Conservation (phyloP, 176 grass and related monocot species). For the Phragmites australis region DNA sequence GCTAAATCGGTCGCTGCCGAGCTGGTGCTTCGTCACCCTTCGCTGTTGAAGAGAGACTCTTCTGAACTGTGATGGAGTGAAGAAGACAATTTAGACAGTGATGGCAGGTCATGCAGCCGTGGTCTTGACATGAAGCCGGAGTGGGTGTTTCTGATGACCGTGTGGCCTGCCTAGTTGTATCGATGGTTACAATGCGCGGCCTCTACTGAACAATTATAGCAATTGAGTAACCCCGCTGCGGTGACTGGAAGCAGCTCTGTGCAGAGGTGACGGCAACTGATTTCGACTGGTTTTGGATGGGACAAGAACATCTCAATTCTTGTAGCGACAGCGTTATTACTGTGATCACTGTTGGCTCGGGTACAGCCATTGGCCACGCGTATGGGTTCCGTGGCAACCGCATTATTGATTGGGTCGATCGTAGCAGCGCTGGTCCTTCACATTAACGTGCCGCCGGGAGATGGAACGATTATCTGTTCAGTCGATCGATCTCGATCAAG, state of each 20-base stretch:
- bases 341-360: background rate
- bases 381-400: background rate
- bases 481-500: background rate
- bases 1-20: background rate
- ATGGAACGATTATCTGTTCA: background rate
- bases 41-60: background rate
- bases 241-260: background rate
- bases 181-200: background rate
- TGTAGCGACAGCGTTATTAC: background rate
- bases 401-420: background rate
- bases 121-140: no score
- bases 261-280: background rate
- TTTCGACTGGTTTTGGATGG: background rate
- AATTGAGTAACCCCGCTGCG: no score
- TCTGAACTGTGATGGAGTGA: background rate
- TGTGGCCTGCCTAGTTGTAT: background rate
- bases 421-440: background rate
- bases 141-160: no score
- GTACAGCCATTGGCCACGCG: background rate
- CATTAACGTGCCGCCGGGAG: background rate
- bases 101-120: no score
- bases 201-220: background rate
- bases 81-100: background rate
- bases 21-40: slow-evolving; percentile 7
- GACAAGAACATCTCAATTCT: background rate